phyloP scores from a whole-genome alignment of 805 yeast species.

The Jamesozyma piceae region DNA sequence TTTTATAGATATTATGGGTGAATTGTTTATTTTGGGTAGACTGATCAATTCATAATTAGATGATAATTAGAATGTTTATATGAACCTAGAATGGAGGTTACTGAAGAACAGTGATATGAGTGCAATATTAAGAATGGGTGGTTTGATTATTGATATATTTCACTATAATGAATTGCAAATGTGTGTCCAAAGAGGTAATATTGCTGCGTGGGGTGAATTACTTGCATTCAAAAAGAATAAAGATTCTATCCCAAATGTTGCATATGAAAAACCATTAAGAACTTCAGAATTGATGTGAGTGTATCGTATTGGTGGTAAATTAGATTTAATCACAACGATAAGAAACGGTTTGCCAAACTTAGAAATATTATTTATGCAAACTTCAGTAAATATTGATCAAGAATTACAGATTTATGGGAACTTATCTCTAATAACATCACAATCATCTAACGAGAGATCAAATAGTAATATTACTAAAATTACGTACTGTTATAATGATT shows the following conservation, averaged over 20 bases:
- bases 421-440: slow-evolving; percentile 7
- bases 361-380: slow-evolving; percentile 4
- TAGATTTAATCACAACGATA: slow-evolving; percentile 15
- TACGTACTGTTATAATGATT: neutral
- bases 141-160: slow-evolving; percentile 29
- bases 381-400: neutral
- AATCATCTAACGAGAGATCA: neutral
- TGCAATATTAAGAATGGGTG: slow-evolving; percentile 32
- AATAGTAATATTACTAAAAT: neutral
- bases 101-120: slow-evolving; percentile 37
- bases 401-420: slow-evolving; percentile 15
- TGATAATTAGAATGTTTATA: slow-evolving; percentile 15
- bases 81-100: slow-evolving; percentile 32
- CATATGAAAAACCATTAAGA: slow-evolving; percentile 14
- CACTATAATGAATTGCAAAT: slow-evolving; percentile 30
- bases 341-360: slow-evolving; percentile 14
- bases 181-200: slow-evolving; percentile 48
- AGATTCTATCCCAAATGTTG: slow-evolving; percentile 8
- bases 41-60: neutral
- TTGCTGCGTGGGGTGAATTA: slow-evolving; percentile 43
- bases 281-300: slow-evolving; percentile 18
- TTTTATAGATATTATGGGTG: slow-evolving; percentile 56
- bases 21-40: slow-evolving; percentile 40
- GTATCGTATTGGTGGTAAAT: slow-evolving; percentile 24
- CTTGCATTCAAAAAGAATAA: slow-evolving; percentile 9